Base-by-base conservation (phyloP, 106 monocot species). In the Dendrobium nobile region DNA sequence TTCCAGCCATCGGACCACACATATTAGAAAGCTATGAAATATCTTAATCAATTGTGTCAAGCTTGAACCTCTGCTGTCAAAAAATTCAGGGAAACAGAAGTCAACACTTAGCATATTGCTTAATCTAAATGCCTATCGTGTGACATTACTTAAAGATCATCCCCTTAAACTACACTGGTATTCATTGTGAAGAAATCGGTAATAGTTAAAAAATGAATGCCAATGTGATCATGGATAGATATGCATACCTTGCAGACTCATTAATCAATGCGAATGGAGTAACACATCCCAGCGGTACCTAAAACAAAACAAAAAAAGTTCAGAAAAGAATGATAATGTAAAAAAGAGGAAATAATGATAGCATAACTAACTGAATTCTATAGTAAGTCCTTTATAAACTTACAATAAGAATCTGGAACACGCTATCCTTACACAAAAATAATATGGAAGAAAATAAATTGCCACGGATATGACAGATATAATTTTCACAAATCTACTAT, bases 221-320 rank as follows among this genome's bases (percentile, higher is more conserved):
- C n/a, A 61, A 61, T 61, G n/a, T 61, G 61, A 19, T 18, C 61
- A 61, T n/a, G 61, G 31, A 75, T 47, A 75, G 22, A 75, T 24
- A 79, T 27, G 61, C 67, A 86, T 87, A 96, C 96, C 88, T 74
- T 70, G 96, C 89, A 84, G 96, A 89, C 18, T 93, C 96, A 82
- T 96, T 96, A 40, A 93, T 81, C 45, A 96, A 26, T 47, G 96
- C 90, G 67, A 96, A 90, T 65, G 96, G 96, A 85, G 96, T 96
- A 78, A 96, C 96, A 86, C 91, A 96, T 75, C 96, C 96, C 81
- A 88, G 56, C 28, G 93, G 86, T 41, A 96, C 96, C 96, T 93
- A 81, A 48, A 4, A 78, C 84, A 59, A 61, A 76, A 24, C 11
- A 82, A 44, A 48, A 47, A 10, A 16, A 16, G 20, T 45, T 16